Evolutionary conservation across 23 red algal species (phyloP).

Genomic region (Chondrus crispus): DNA sequence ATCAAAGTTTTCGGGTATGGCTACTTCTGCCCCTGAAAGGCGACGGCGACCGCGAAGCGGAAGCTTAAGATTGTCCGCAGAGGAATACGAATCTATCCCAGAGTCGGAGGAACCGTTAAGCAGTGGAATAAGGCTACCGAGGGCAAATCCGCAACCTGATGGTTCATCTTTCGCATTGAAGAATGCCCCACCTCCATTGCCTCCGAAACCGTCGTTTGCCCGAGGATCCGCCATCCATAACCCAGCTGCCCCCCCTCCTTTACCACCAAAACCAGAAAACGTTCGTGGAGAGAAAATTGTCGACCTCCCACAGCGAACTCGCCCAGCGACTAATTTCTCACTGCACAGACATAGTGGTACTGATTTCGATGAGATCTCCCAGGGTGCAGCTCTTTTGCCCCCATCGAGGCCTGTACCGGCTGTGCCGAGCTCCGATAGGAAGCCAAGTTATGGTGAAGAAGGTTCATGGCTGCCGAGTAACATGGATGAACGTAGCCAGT

Average conservation of each 20-base stretch:
- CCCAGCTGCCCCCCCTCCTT: constrained; percentile 30
- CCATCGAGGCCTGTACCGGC: constrained; percentile 38
- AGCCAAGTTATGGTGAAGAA: constrained; percentile 59
- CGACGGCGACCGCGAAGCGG: too few relatives aligned
- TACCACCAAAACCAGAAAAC: constrained; percentile 54
- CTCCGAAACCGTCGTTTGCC: constrained; percentile 48
- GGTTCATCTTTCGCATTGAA: background rate
- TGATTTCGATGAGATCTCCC: constrained; percentile 6
- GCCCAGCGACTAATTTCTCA: background rate
- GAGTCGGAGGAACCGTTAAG: constrained; percentile 49
- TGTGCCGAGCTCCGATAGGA: constrained; percentile 22
- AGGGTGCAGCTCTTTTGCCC: background rate
- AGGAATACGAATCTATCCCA: constrained; percentile 32
- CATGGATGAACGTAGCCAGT: constrained; percentile 37
- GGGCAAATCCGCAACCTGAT: background rate
- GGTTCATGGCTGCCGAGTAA: constrained; percentile 57
- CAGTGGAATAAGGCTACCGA: constrained; percentile 35
- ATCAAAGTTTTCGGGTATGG: too few relatives aligned
- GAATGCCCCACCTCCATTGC: constrained; percentile 20
- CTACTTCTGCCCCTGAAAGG: too few relatives aligned
- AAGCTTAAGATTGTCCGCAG: constrained; percentile 5
- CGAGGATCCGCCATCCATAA: background rate
- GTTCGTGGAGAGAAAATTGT: background rate
- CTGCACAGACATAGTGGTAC: too few relatives aligned
- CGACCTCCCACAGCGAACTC: constrained; percentile 3